Conservation (phyloP, 805 yeast genomes). For the Starmera caribaea region DNA sequence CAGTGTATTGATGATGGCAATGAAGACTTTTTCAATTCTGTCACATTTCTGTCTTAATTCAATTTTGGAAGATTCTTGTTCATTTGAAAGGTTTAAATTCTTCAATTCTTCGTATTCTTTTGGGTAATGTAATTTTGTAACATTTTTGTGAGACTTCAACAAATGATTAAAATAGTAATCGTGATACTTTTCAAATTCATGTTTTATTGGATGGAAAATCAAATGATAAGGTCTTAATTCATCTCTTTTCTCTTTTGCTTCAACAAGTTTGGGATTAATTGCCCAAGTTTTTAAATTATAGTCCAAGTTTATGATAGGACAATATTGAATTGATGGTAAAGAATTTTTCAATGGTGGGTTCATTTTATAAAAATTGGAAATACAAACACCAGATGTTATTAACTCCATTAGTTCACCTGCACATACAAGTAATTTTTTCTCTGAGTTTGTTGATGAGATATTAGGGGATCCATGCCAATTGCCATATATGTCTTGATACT, state of each 20-base stretch:
- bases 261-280: slow-evolving; percentile 22
- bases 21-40: slow-evolving; percentile 2
- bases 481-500: slow-evolving; percentile 35
- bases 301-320: slow-evolving; percentile 31
- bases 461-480: slow-evolving; percentile 34
- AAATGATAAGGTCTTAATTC: slow-evolving; percentile 27
- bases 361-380: slow-evolving; percentile 34
- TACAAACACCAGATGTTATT: slow-evolving; percentile 33
- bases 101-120: slow-evolving; percentile 15
- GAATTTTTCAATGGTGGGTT: slow-evolving; percentile 9
- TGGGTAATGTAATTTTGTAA: background rate
- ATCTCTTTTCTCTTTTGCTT: slow-evolving; percentile 27
- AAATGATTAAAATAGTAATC: background rate
- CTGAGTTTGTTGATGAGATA: background rate
- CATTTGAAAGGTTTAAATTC: slow-evolving; percentile 9
- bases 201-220: slow-evolving; percentile 20
- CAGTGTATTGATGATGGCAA: slow-evolving; percentile 10
- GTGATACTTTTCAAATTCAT: slow-evolving; percentile 30
- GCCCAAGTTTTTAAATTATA: slow-evolving; percentile 21
- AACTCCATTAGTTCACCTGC: slow-evolving; percentile 37
- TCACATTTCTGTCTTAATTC: background rate
- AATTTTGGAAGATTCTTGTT: slow-evolving; percentile 2
- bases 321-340: slow-evolving; percentile 32
- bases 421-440: slow-evolving; percentile 27
- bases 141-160: background rate